Evolutionary conservation across 2,329 filamentous ascomycete species (phyloP), one percentile per base, ranked within the genome.

Genomic region (Sordariomycetes sp.): DNA sequence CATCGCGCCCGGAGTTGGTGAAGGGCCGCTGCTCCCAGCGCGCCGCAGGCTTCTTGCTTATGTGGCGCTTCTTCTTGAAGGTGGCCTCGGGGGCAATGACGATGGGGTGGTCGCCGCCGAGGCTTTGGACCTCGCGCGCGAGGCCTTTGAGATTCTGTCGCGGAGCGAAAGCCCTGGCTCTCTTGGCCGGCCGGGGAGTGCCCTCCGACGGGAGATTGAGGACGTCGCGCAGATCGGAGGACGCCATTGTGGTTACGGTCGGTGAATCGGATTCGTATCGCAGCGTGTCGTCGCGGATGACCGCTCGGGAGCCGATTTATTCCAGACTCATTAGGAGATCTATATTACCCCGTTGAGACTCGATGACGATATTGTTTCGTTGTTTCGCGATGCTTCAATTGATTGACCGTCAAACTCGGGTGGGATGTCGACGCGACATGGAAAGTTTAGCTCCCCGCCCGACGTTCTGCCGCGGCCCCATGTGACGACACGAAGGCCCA

Each of bases 181-280:
- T 91, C 74, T 94, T 95, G 51, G 80, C 72, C 48, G 84, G 82
- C 61, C 85, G 74, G 57, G 75, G 66, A 55, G 72, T 64, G 60
- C 74, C 72, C 35, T 84, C 85, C 63, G 83, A 75, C 54, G 86
- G 85, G 68, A 95, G 77, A 70, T 91, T 89, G 66, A 95, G 83
- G 67, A 95, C 89, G 69, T 95, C 90, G 74, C 88, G 89, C 64
- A 95, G 82, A 77, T 95, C 90, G 69, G 84, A 81, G 61, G 86
- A 86, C 60, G 85, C 78, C 85, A 89, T 89, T 8, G 15, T 48
- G 42, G 42, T n/a, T 12, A 3, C n/a, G 42, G n/a, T 32, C 42
- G 17, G 13, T n/a, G 3, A 4, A 4, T 20, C n/a, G 45, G 3
- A 8, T 22, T 50, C n/a, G n/a, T 50, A 50, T 42, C 34, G 53